A percentile compares a stretch with the other conserved stretches of the same genome.
Conservation (phyloP, 768 basidiomycete genomes). For the Suillus plorans region DNA sequence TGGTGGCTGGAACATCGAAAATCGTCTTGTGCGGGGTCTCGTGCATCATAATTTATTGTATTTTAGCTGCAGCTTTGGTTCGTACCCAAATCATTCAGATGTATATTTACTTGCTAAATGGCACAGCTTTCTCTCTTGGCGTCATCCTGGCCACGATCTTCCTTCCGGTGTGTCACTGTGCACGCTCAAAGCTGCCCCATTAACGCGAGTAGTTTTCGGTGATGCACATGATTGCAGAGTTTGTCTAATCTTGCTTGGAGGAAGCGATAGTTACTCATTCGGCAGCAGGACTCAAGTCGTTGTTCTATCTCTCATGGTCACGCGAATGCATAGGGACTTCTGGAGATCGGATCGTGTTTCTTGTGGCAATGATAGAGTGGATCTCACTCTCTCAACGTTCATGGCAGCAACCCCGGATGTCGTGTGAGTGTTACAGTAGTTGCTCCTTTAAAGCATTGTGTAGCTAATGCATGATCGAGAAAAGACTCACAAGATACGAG, state of each 20-base stretch:
- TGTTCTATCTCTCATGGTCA: neutral
- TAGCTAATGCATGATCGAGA: neutral
- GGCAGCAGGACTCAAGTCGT: neutral
- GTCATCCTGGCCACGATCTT: neutral
- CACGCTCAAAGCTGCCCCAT: neutral
- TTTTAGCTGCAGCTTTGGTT: neutral
- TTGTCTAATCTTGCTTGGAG: neutral
- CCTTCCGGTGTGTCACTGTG: neutral
- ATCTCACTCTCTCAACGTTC: neutral
- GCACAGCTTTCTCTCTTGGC: neutral
- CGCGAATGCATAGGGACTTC: neutral
- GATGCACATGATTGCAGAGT: neutral
- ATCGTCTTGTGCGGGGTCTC: neutral
- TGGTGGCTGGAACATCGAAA: neutral
- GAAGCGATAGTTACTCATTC: neutral
- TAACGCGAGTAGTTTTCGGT: neutral
- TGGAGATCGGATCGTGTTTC: neutral
- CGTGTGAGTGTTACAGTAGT: neutral
- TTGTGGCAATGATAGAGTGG: neutral
- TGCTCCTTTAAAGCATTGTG: neutral
- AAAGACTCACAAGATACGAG: neutral
- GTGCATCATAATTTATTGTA: neutral
- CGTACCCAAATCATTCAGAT: neutral
- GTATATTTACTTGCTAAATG: neutral
- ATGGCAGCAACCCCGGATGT: neutral